phyloP scores from a whole-genome alignment of 768 basidiomycete genomes.

The Amanita exitialis region DNA sequence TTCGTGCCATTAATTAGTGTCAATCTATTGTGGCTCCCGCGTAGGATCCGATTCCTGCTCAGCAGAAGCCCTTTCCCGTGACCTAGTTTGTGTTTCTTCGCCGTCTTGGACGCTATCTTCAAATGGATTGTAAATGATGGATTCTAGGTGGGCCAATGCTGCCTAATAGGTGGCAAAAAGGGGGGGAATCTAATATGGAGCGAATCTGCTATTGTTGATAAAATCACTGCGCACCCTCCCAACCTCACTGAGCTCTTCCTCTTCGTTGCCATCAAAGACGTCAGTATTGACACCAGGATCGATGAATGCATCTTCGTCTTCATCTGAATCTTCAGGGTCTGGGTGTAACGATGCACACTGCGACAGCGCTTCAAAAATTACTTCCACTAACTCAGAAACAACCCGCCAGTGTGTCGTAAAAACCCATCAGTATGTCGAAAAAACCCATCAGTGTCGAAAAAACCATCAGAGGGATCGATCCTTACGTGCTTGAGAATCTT shows the following conservation, averaged over 20 bases:
- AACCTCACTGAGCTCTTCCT: conserved; percentile 73
- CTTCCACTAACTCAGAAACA: conserved; percentile 45
- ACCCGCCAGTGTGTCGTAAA: neutral
- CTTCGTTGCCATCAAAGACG: conserved; percentile 44
- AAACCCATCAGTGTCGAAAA: too few species aligned
- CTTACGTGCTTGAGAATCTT: conserved; percentile 49
- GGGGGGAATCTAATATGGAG: conserved; percentile 68
- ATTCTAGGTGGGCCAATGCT: conserved; percentile 74
- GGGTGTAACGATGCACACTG: conserved; percentile 80
- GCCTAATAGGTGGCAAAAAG: conserved; percentile 36
- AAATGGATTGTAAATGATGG: conserved; percentile 58
- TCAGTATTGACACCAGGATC: conserved; percentile 43
- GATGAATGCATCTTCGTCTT: conserved; percentile 47
- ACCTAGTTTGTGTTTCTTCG: neutral
- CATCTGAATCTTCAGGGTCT: conserved; percentile 40
- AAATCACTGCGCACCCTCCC: conserved; percentile 94
- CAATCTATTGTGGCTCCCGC: neutral
- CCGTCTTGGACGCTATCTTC: conserved; percentile 8
- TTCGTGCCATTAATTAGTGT: neutral
- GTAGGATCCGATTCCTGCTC: neutral
- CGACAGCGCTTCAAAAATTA: conserved; percentile 82
- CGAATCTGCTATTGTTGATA: conserved; percentile 62
- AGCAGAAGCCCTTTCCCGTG: neutral
- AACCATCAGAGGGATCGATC: neutral
- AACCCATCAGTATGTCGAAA: too few species aligned